Conservation (phyloP, 148 eudicot genomes). For the Diospyros lotus region DNA sequence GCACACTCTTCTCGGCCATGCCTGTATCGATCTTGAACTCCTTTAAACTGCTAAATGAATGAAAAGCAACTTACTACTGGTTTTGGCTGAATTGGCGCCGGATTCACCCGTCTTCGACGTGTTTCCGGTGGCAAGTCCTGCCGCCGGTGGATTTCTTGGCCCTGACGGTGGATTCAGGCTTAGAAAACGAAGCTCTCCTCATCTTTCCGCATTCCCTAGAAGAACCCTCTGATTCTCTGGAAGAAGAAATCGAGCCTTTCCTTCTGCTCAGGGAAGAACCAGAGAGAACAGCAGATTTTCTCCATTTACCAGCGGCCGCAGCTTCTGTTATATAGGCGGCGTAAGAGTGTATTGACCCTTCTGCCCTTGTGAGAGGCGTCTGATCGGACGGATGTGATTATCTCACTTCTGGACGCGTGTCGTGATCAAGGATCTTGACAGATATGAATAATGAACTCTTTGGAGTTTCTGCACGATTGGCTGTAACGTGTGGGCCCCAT, state of each 20-base stretch:
- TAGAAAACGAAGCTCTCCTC: slow-evolving; percentile 38
- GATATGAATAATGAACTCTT: too few species aligned
- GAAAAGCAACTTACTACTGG: not conserved
- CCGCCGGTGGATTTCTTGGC: slow-evolving; percentile 40
- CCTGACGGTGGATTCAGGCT: slow-evolving; percentile 23
- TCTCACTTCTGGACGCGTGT: too few species aligned
- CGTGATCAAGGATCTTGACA: too few species aligned
- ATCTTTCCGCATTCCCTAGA: slow-evolving; percentile 72
- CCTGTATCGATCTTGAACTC: not conserved
- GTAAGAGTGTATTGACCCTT: not conserved
- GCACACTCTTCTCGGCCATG: slow-evolving; percentile 16
- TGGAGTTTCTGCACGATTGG: too few species aligned
- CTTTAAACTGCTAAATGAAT: not conserved
- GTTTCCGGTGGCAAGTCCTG: slow-evolving; percentile 80
- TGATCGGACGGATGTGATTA: not conserved
- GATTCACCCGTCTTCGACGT: slow-evolving; percentile 79
- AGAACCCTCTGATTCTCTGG: not conserved
- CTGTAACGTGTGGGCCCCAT: too few species aligned
- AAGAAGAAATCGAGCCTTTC: too few species aligned
- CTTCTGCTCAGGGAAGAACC: too few species aligned
- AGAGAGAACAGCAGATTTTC: too few species aligned
- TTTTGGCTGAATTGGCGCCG: not conserved
- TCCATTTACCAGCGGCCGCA: not conserved
- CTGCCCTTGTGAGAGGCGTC: not conserved
- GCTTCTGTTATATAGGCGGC: not conserved